phyloP scores from a whole-genome alignment of 495 filamentous ascomycete genomes.

The Aspergillus hancockii region DNA sequence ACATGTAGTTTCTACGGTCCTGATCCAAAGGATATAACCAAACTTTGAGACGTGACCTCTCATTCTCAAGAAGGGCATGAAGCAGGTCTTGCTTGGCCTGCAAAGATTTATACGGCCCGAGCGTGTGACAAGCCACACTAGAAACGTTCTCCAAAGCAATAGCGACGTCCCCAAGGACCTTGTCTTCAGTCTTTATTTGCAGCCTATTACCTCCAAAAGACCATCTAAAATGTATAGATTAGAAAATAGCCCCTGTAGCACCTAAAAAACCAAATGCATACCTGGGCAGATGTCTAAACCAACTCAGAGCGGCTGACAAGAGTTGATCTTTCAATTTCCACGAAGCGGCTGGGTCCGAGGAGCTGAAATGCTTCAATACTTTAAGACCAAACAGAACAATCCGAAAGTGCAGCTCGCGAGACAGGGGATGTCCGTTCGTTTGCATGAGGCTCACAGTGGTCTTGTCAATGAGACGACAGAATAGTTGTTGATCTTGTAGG shows the following conservation, averaged over 20 bases:
- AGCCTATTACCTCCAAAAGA: slow-evolving; percentile 92
- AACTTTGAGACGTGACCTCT: slow-evolving; percentile 77
- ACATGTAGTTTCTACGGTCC: slow-evolving; percentile 56
- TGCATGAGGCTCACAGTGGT: slow-evolving; percentile 71
- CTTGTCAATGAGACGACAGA: slow-evolving; percentile 72
- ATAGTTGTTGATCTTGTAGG: slow-evolving; percentile 74
- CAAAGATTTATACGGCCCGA: slow-evolving; percentile 61
- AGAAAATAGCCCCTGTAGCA: slow-evolving; percentile 6
- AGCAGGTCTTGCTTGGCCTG: slow-evolving; percentile 80
- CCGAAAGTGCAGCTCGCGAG: slow-evolving; percentile 88
- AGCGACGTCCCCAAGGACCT: slow-evolving; percentile 75
- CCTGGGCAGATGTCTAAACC: slow-evolving; percentile 81
- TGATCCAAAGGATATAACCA: slow-evolving; percentile 88
- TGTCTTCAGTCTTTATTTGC: slow-evolving; percentile 89
- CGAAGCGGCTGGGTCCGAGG: slow-evolving; percentile 56
- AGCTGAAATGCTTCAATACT: slow-evolving; percentile 68
- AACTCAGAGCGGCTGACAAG: slow-evolving; percentile 78
- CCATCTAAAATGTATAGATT: slow-evolving; percentile 56
- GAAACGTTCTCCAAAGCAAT: slow-evolving; percentile 58
- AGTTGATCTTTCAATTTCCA: slow-evolving; percentile 87
- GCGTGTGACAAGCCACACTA: slow-evolving; percentile 54
- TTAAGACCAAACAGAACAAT: slow-evolving; percentile 78
- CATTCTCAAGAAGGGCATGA: slow-evolving; percentile 76
- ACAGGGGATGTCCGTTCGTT: slow-evolving; percentile 77
- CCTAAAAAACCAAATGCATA: slow-evolving; percentile 23